Percentiles rank a stretch among this genome's conserved stretches.
These are phyloP conservation scores for Allantophomopsis cytisporea DNA, from an alignment of 2,329 filamentous ascomycete species.

Conservation along the genomic window DNA sequence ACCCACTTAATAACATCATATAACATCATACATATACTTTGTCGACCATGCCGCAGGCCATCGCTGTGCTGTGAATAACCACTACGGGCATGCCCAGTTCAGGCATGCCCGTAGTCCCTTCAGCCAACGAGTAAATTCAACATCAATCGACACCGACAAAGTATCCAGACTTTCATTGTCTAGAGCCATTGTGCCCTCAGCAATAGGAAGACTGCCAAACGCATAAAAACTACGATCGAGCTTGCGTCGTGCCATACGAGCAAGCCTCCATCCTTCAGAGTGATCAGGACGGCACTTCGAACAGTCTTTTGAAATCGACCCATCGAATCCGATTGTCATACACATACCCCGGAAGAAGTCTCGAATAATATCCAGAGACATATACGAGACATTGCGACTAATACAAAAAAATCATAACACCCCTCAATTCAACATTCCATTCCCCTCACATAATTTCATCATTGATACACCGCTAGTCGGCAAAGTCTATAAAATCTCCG, in stretches of 20 bases:
- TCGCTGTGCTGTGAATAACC: slow-evolving; percentile 87
- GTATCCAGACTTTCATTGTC: slow-evolving; percentile 39
- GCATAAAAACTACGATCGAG: slow-evolving; percentile 11
- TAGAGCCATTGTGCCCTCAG: slow-evolving; percentile 6
- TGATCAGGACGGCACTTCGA: background rate
- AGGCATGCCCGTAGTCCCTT: slow-evolving; percentile 62
- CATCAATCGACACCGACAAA: slow-evolving; percentile 53
- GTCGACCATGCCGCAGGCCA: slow-evolving; percentile 66
- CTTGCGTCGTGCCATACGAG: slow-evolving; percentile 14
- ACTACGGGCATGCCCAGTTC: slow-evolving; percentile 51
- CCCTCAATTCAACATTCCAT: too few species aligned
- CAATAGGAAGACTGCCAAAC: slow-evolving; percentile 18
- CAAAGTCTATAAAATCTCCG: background rate
- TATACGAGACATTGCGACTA: too few species aligned
- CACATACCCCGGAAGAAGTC: too few species aligned
- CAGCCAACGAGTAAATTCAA: slow-evolving; percentile 66
- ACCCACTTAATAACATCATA: slow-evolving; percentile 15
- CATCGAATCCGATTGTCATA: background rate
- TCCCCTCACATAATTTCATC: too few species aligned
- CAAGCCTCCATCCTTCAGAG: slow-evolving; percentile 11
- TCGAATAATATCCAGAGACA: too few species aligned
- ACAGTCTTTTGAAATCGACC: background rate
- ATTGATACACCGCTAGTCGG: background rate
- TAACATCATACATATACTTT: slow-evolving; percentile 31
- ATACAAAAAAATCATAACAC: too few species aligned